Evolutionary conservation across 2,329 filamentous ascomycete genomes (phyloP), one percentile per base, ranked within the genome.

Genomic region (Aspergillus costaricaensis): DNA sequence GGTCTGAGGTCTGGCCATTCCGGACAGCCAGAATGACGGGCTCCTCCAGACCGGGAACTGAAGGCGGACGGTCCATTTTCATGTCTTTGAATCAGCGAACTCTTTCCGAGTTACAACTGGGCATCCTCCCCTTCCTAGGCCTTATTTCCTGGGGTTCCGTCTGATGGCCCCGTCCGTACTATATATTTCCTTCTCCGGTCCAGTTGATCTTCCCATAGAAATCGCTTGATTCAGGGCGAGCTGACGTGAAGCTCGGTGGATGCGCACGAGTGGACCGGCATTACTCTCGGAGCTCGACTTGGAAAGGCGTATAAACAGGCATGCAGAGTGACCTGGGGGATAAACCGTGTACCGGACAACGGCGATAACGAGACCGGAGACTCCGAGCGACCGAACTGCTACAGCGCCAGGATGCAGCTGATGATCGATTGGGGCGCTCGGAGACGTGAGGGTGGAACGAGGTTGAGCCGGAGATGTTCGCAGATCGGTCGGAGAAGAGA

Each of bases 41-140:
- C 60, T 75, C 71, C 62, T 74, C 73, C 58, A 72, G 63, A 59
- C 72, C 70, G 65, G 67, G 63, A 60, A 68, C 67, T 56, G 70
- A 71, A 57, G 70, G 64, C 55, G 66, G 65, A 55, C 65, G 65
- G 61, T 75, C 73, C 71, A 75, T 74, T 62, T 70, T 74, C 70
- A 72, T 69, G 51, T 61, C 63, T 65, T 67, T 60, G 50, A 60
- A 43, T 61, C 59, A 61, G 64, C 63, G 65, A 64, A 65, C 65
- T 65, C 67, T 65, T 58, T 66, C 62, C 53, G 61, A 49, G 52
- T 64, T 69, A 61, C 68, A 64, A 66, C 62, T 65, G 68, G 60
- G 70, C 73, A 74, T 75, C 64, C 66, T 75, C 64, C 58, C 64
- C 54, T 65, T 44, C 60, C 8, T 49, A 27, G 25, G 43, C 39